Evolutionary conservation across 768 basidiomycete species (phyloP), one percentile per base, ranked within the genome.

Genomic region (Tricholoma furcatifolium): DNA sequence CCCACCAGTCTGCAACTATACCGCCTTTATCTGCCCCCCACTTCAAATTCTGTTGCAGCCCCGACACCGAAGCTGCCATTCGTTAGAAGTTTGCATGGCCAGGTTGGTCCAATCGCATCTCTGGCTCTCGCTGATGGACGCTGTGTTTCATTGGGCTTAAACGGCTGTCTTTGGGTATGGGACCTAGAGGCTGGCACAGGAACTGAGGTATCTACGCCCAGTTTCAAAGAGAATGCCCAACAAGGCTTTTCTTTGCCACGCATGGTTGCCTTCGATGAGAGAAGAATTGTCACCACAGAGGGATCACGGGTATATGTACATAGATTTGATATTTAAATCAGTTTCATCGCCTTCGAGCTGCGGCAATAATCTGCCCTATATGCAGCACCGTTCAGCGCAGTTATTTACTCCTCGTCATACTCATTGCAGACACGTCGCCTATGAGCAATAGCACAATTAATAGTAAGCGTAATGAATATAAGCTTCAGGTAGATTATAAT

Each of bases 81-180:
- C 64, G 77, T 88, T 50, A 82, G 89, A 54, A 83, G 76, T 47
- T 67, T 93, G 42, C 76, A 85, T 60, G 90, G 91, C 6, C 89
- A 87, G 43, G 71, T 73, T 1, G 84, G 85, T 7, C 80, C 85
- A 6, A 76, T 91, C 20, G 78, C 77, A 4, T 79, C 86, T 4
- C 75, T 93, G 18, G 79, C 86, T 14, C 74, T 93, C 32, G 83
- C 91, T 24, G 91, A 93, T 66, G 91, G 91, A 20, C 82, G 91
- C 2, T 93, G 91, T 58, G 86, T 93, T 24, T 86, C 87, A 61
- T 68, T 91, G 17, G 82, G 86, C 8, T 68, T 69, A 31, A 83
- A 89, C 63, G 88, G 88, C 36, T 81, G 81, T 60, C 78, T 93
- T 39, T 91, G 88, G 87, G 87, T 90, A 2, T 93, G 91, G 91